Evolutionary conservation across 73 alveolate genomes (phyloP).

Genomic region (Tetrahymena borealis): DNA sequence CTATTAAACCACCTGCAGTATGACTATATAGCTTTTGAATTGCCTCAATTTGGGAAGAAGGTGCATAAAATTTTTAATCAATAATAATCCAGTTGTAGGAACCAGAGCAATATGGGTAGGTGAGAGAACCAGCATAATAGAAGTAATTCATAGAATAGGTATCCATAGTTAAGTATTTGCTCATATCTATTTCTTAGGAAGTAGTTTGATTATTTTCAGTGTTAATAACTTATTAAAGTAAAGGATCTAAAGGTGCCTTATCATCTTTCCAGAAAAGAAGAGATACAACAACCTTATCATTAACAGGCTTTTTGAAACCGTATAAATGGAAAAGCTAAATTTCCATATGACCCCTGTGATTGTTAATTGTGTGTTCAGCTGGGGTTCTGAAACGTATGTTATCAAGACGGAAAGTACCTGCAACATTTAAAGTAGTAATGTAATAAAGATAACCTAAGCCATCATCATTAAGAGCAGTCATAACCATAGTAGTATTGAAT

Average conservation of each 20-base stretch:
- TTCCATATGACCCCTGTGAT: not conserved
- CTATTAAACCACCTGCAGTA: not conserved
- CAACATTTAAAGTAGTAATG: not conserved
- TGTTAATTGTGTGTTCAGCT: not conserved
- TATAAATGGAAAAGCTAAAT: not conserved
- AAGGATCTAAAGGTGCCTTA: not conserved
- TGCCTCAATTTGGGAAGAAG: not conserved
- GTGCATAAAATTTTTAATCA: not conserved
- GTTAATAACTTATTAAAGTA: not conserved
- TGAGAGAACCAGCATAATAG: not conserved
- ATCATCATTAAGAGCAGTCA: not conserved
- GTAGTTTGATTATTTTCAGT: not conserved
- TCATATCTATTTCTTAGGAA: not conserved
- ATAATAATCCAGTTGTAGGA: not conserved
- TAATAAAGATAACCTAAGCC: not conserved
- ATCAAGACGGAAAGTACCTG: constrained; percentile 1
- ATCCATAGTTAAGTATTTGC: not conserved
- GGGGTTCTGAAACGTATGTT: not conserved
- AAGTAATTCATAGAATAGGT: not conserved
- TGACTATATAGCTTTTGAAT: not conserved
- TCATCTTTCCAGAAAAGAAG: not conserved
- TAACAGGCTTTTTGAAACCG: not conserved
- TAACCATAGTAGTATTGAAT: not conserved
- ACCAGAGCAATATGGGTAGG: not conserved
- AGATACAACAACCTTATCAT: not conserved